Conservation (phyloP, 1,139 yeast species). For the Spathaspora sp. region DNA sequence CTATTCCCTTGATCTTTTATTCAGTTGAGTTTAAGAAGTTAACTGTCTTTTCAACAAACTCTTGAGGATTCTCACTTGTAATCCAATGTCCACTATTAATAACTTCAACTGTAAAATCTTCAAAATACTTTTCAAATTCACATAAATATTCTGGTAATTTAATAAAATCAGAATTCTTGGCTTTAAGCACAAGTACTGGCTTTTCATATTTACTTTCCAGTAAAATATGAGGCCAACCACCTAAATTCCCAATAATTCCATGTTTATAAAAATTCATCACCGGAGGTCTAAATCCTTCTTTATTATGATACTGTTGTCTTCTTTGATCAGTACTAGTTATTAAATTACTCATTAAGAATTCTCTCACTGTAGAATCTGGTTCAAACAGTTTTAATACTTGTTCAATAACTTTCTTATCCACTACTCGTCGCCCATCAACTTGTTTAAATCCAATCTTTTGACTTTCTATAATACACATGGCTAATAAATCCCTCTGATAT, state of each 20-base stretch:
- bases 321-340: conserved; percentile 12
- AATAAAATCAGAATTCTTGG: conserved; percentile 42
- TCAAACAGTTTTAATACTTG: conserved; percentile 22
- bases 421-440: conserved; percentile 6
- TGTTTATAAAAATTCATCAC: conserved; percentile 27
- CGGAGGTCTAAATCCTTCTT: conserved; percentile 24
- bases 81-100: conserved; percentile 50
- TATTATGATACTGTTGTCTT: conserved; percentile 11
- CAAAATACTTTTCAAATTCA: conserved; percentile 38
- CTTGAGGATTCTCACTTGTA: conserved; percentile 39
- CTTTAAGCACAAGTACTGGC: conserved; percentile 44
- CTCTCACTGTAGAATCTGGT: conserved; percentile 22
- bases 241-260: conserved; percentile 30
- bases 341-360: conserved; percentile 32
- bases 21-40: conserved; percentile 14
- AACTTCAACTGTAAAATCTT: conserved; percentile 24
- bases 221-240: conserved; percentile 43
- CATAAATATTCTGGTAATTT: conserved; percentile 20
- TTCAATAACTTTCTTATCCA: conserved; percentile 15
- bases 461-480: conserved; percentile 33
- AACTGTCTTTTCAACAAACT: conserved; percentile 29
- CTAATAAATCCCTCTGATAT: conserved; percentile 29
- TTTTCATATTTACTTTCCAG: conserved; percentile 24
- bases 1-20: no score
- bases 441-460: conserved; percentile 6